Evolutionary conservation across 2,329 filamentous ascomycete species (phyloP).

Genomic region (Fusarium sp.): DNA sequence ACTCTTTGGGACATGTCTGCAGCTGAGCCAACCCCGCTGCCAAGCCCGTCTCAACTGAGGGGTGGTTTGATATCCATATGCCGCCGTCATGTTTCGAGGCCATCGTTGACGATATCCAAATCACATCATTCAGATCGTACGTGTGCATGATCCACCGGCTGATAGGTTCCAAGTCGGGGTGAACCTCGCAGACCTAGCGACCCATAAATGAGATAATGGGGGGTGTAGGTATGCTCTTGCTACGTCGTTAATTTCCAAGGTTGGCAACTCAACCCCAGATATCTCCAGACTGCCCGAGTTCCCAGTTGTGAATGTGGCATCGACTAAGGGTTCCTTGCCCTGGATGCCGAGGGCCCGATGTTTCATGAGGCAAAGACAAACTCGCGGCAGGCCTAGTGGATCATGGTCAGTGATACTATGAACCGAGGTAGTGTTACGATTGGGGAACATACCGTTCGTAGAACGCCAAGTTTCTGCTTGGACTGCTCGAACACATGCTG

Average conservation of each 20-base stretch:
- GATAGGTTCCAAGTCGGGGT: slow-evolving; percentile 39
- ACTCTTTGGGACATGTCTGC: slow-evolving; percentile 39
- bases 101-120: slow-evolving; percentile 42
- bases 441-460: slow-evolving; percentile 67
- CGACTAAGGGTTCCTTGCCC: slow-evolving; percentile 47
- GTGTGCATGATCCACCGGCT: slow-evolving; percentile 44
- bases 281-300: slow-evolving; percentile 12
- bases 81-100: slow-evolving; percentile 46
- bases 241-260: slow-evolving; percentile 36
- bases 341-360: slow-evolving; percentile 29
- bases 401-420: slow-evolving; percentile 33
- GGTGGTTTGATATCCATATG: slow-evolving; percentile 36
- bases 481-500: slow-evolving; percentile 87
- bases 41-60: slow-evolving; percentile 39
- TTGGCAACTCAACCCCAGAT: slow-evolving; percentile 33
- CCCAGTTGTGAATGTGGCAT: slow-evolving; percentile 41
- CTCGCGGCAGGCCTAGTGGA: slow-evolving; percentile 54
- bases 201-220: slow-evolving; percentile 33
- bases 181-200: slow-evolving; percentile 33
- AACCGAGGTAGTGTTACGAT: slow-evolving; percentile 2
- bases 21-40: slow-evolving; percentile 35
- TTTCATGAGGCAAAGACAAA: slow-evolving; percentile 49
- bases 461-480: slow-evolving; percentile 76
- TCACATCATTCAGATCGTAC: slow-evolving; percentile 45
- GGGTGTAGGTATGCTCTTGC: slow-evolving; percentile 33